phyloP scores from a whole-genome alignment of 345 rosid genomes.

The Excoecaria agallocha region DNA sequence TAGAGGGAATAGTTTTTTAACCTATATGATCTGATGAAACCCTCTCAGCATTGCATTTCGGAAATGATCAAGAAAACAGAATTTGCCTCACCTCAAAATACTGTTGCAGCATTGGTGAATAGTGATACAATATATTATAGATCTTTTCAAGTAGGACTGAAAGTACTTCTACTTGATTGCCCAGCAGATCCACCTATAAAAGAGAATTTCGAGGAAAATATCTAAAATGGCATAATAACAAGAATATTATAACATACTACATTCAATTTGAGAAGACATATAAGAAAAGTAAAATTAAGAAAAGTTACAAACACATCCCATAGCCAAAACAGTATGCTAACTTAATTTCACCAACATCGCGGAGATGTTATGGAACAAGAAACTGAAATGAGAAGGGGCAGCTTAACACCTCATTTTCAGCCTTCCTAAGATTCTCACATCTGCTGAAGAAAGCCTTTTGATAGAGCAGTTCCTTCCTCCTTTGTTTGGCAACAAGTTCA shows the following conservation, averaged over 20 bases:
- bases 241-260: background rate
- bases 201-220: background rate
- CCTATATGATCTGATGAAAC: background rate
- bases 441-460: slow-evolving; percentile 56
- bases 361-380: background rate
- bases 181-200: slow-evolving; percentile 74
- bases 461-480: slow-evolving; percentile 45
- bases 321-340: background rate
- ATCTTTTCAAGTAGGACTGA: slow-evolving; percentile 48
- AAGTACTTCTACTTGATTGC: slow-evolving; percentile 70
- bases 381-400: background rate
- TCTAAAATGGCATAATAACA: background rate
- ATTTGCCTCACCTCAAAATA: slow-evolving; percentile 42
- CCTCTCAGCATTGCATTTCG: too few species aligned
- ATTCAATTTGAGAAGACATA: background rate
- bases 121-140: slow-evolving; percentile 38
- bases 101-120: slow-evolving; percentile 41
- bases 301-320: background rate
- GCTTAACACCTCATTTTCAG: slow-evolving; percentile 71
- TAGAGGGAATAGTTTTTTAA: background rate
- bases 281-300: background rate
- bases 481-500: slow-evolving; percentile 26
- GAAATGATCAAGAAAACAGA: slow-evolving; percentile 11
- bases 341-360: background rate
- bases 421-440: slow-evolving; percentile 68